Conservation (phyloP, 2,329 filamentous ascomycete genomes). For the Aspergillus brasiliensis region DNA sequence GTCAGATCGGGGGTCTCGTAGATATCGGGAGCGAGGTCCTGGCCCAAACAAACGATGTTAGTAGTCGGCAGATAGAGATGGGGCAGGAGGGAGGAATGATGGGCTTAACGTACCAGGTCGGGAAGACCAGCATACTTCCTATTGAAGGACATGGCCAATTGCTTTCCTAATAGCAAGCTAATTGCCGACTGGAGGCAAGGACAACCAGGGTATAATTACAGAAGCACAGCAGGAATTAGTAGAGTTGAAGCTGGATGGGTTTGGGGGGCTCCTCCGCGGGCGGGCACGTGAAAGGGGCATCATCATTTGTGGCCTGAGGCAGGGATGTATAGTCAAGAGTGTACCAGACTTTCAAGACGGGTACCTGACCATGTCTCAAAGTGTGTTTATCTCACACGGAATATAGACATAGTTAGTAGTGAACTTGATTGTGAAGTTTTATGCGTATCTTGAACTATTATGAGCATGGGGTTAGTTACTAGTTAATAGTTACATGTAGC, state of each 20-base stretch:
- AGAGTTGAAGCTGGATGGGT: background rate
- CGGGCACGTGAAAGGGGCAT: conserved; percentile 19
- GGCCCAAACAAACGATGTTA: conserved; percentile 4
- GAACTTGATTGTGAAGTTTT: too few species aligned
- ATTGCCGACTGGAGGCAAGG: background rate
- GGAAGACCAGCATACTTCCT: conserved; percentile 81
- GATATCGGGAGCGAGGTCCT: conserved; percentile 92
- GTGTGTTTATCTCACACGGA: too few species aligned
- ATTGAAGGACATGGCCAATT: conserved; percentile 66
- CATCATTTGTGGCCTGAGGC: conserved; percentile 9
- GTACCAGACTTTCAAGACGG: too few species aligned
- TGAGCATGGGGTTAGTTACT: background rate
- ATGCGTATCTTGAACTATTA: background rate
- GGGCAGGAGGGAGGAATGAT: background rate
- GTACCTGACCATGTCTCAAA: too few species aligned
- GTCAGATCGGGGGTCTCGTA: conserved; percentile 95
- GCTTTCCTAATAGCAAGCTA: too few species aligned
- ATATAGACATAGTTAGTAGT: too few species aligned
- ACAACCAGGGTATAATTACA: background rate
- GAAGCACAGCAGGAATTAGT: background rate
- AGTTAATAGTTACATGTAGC: background rate
- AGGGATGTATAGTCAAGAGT: background rate
- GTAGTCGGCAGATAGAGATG: conserved; percentile 3
- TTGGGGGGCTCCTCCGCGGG: background rate
- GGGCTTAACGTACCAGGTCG: conserved; percentile 63